Evolutionary conservation across 176 grass and related monocot genomes (phyloP).

Genomic region (Ensete ventricosum): DNA sequence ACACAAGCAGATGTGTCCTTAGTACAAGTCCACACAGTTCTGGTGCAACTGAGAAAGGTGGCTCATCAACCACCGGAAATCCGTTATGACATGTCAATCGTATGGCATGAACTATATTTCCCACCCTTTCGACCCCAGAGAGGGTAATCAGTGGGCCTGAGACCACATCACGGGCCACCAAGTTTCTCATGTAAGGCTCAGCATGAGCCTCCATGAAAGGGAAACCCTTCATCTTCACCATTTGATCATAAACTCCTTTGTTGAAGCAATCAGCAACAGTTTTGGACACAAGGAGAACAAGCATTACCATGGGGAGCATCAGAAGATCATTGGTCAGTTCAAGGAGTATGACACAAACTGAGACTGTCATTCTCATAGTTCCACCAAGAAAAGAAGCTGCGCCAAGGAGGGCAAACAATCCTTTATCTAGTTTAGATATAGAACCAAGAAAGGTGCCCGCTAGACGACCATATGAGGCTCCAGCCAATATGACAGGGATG

Average conservation of each 20-base stretch:
- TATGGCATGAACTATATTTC: slow-evolving; percentile 31
- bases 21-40: slow-evolving; percentile 59
- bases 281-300: slow-evolving; percentile 57
- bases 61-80: slow-evolving; percentile 51
- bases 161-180: slow-evolving; percentile 38
- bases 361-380: slow-evolving; percentile 73
- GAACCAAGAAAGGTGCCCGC: slow-evolving; percentile 26
- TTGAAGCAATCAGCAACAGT: slow-evolving; percentile 69
- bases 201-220: slow-evolving; percentile 47
- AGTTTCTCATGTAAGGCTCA: slow-evolving; percentile 49
- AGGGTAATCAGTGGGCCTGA: slow-evolving; percentile 43
- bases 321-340: slow-evolving; percentile 61
- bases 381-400: slow-evolving; percentile 51
- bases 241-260: slow-evolving; percentile 61
- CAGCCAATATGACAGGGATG: slow-evolving; percentile 47
- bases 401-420: slow-evolving; percentile 46
- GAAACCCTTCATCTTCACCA: slow-evolving; percentile 60
- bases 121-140: slow-evolving; percentile 40
- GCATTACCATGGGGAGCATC: slow-evolving; percentile 65
- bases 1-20: slow-evolving; percentile 49
- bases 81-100: slow-evolving; percentile 44
- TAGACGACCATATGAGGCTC: slow-evolving; percentile 40
- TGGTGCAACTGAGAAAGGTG: slow-evolving; percentile 33
- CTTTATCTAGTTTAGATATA: slow-evolving; percentile 28
- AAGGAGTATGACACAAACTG: slow-evolving; percentile 66